Evolutionary conservation across 768 basidiomycete genomes (phyloP), one percentile per base, ranked within the genome.

Genomic region (Paxillus involutus): DNA sequence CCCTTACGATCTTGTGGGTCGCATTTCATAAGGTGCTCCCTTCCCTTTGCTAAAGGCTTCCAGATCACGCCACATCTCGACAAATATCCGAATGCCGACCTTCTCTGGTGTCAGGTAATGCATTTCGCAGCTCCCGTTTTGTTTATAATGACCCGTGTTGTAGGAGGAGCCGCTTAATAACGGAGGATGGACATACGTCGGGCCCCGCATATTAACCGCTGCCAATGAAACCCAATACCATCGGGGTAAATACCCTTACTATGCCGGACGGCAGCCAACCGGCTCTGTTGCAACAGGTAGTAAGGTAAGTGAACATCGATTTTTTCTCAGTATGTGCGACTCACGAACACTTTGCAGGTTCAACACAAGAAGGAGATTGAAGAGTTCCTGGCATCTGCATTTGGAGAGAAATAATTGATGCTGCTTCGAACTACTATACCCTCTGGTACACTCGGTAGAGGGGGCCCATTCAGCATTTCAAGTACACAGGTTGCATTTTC

Each of bases 121-220:
- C 24, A 8, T 9, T 37, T 26, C 40, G 3, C 11, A 4, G 1
- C 16, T 30, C 9, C 1, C 14, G 5, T 42, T 43, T 24, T 44
- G n/a, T 21, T 39, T 19, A 14, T 42, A 40, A 43, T 55, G 49
- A 46, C 56, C 17, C 47, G 59, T 13, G 49, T 37, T 62, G 47
- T 65, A 86, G 80, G 94, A 97, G 74, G 94, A 98, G 72, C 96
- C 97, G 14, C 75, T 98, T 61, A 99, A 99, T 79, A 94, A 94
- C 64, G 97, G 97, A 60, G 86, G 93, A 2, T 99, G 97, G 97
- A 91, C 89, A 40, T 97, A 99, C 66, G 85, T 97, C 55, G 94
- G 91, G 24, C 91, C 94, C 44, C 85, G 95, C 51, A 86, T 98
- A 65, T 86, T 89, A 70, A 98, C 96, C 43, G 94, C 96, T n/a